These are phyloP conservation scores for Fusarium neocosmosporiellum DNA, from an alignment of 2,329 filamentous ascomycete species.

Conservation along the genomic window DNA sequence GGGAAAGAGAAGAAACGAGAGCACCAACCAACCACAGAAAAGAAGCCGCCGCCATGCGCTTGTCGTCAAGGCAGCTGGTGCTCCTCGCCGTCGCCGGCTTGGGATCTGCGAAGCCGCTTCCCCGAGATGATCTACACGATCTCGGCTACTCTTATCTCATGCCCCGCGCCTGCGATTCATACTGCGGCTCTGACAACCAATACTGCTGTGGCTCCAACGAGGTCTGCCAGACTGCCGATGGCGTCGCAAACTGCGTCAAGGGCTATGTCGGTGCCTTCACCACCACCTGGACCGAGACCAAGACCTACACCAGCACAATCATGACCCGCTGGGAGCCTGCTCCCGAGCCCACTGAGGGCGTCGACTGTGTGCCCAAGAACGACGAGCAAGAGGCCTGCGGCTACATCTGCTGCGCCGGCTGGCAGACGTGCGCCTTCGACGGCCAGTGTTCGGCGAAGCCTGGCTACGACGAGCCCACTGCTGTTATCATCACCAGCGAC, in stretches of 20 bases:
- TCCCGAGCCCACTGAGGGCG: slow-evolving; percentile 56
- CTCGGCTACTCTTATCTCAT: slow-evolving; percentile 62
- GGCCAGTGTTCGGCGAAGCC: slow-evolving; percentile 69
- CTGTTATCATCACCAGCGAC: slow-evolving; percentile 58
- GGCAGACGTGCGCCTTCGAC: slow-evolving; percentile 72
- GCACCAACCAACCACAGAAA: neutral
- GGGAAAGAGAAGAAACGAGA: slow-evolving; percentile 12
- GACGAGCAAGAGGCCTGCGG: slow-evolving; percentile 72
- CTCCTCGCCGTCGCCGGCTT: slow-evolving; percentile 51
- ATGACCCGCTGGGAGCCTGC: slow-evolving; percentile 61
- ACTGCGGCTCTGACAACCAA: slow-evolving; percentile 66
- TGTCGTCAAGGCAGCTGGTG: slow-evolving; percentile 47
- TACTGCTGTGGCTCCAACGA: slow-evolving; percentile 65
- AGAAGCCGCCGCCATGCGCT: slow-evolving; percentile 37
- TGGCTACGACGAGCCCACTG: slow-evolving; percentile 56
- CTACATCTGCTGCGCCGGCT: slow-evolving; percentile 74
- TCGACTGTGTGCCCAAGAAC: slow-evolving; percentile 62
- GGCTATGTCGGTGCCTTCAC: slow-evolving; percentile 56
- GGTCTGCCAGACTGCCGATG: slow-evolving; percentile 62
- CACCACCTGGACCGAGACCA: slow-evolving; percentile 71
- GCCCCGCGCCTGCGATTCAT: slow-evolving; percentile 60
- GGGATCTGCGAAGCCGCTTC: slow-evolving; percentile 59
- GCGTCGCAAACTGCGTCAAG: slow-evolving; percentile 62
- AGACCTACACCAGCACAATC: slow-evolving; percentile 69
- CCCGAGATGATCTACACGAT: slow-evolving; percentile 61